Conservation (phyloP, 2,329 filamentous ascomycete genomes). For the Aspergillus sp. region DNA sequence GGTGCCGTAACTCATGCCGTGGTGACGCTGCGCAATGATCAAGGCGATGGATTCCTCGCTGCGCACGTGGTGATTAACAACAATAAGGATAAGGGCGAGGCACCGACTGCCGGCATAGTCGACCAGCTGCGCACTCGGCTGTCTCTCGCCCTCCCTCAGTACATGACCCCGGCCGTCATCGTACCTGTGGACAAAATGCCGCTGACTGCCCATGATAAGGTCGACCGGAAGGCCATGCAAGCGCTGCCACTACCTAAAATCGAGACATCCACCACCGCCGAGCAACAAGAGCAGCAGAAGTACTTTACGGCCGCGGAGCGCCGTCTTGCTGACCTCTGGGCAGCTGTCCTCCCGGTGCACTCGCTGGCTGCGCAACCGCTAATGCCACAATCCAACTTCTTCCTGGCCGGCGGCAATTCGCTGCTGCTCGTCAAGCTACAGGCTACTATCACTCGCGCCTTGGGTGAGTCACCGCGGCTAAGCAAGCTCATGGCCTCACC, state of each 20-base stretch:
- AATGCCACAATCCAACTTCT: slow-evolving; percentile 3
- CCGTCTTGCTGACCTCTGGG: slow-evolving; percentile 3
- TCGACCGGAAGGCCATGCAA: slow-evolving; percentile 15
- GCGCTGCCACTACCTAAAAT: too few relatives aligned
- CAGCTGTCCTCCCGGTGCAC: background rate
- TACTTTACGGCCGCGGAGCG: too few relatives aligned
- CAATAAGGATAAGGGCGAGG: too few relatives aligned
- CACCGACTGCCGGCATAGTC: background rate
- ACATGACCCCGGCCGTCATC: slow-evolving; percentile 24
- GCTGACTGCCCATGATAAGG: slow-evolving; percentile 16
- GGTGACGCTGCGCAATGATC: background rate
- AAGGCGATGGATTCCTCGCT: background rate
- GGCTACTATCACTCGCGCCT: background rate
- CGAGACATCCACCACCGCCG: too few relatives aligned
- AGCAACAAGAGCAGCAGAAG: too few relatives aligned
- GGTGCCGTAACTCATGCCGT: slow-evolving; percentile 3
- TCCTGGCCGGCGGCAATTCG: slow-evolving; percentile 6
- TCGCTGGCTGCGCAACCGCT: background rate
- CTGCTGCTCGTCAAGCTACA: slow-evolving; percentile 3
- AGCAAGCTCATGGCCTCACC: slow-evolving; percentile 1
- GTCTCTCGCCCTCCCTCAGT: slow-evolving; percentile 20
- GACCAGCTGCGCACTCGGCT: slow-evolving; percentile 17
- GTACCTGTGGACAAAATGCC: slow-evolving; percentile 16
- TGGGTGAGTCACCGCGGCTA: background rate
- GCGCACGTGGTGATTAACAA: background rate